Base-by-base conservation (phyloP, 2,329 filamentous ascomycete genomes). In the Botrytis tulipae region DNA sequence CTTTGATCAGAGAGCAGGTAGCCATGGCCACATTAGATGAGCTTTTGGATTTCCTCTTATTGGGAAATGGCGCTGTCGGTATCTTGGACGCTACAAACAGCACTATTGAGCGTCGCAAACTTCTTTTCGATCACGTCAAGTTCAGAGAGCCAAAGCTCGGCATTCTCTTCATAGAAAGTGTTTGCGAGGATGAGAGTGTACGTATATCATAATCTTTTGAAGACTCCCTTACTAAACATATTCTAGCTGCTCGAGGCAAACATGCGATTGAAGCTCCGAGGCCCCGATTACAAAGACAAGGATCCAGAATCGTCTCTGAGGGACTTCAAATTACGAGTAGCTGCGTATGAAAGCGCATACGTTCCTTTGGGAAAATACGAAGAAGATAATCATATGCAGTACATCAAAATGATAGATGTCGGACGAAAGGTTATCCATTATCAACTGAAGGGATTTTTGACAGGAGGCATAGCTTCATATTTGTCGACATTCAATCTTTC, bases 61-160 rank as follows among this genome's bases (percentile, higher is more conserved):
- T 91, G 37, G 87, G 91, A 71, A 93, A 92, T 42, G 96, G 96
- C 65, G 93, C 94, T 44, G 93, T 98, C 16, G 96, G 96, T 54
- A 98, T 99, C 76, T 89, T 99, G 20, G 96, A 99, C 83, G 96
- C 96, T 12, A 99, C 96, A 12, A 99, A 99, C 84, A 98, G 95
- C 84, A 99, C 96, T 0, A 87, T 97, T 68, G 89, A 93, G 76
- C 91, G 96, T 54, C 90, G 96, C 68, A 91, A 95, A 82, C 87
- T 92, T 40, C 88, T 99, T 72, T 94, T 97, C 79, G 89, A 95
- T 75, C 92, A 90, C 77, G 93, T 98, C 79, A 92, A 93, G 78
- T 85, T 90, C 70, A 89, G 93, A 70, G 95, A 97, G 78, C 94
- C 95, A 3, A 92, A 93, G 74, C 86, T 99, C 35, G 95, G 95